These are phyloP conservation scores for Sordariomycetes sp. DNA, from an alignment of 2,329 filamentous ascomycete genomes.

Conservation along the genomic window DNA sequence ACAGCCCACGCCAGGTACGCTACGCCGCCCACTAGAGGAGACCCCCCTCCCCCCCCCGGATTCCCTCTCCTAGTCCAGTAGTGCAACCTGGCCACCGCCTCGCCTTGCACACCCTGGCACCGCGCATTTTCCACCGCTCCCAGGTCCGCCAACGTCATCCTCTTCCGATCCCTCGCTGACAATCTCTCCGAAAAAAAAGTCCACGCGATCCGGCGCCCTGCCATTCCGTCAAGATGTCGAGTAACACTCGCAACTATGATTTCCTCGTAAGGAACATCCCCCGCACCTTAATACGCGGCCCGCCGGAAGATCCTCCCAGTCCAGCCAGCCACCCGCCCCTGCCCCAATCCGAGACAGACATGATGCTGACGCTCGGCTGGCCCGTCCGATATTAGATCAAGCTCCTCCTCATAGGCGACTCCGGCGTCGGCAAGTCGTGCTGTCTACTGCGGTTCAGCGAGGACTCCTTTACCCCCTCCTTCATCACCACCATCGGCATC, in stretches of 20 bases:
- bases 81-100: background rate
- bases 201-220: background rate
- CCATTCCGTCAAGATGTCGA: conserved; percentile 55
- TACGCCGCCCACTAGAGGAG: background rate
- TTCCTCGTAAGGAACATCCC: conserved; percentile 69
- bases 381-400: conserved; percentile 65
- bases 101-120: background rate
- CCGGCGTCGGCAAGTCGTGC: conserved; percentile 93
- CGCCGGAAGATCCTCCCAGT: conserved; percentile 10
- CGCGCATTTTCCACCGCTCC: background rate
- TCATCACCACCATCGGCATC: conserved; percentile 98
- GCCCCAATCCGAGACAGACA: conserved; percentile 4
- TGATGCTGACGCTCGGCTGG: background rate
- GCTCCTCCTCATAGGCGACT: conserved; percentile 91
- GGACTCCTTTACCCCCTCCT: conserved; percentile 93
- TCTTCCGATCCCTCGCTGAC: background rate
- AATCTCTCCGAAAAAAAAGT: background rate
- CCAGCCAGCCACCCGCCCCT: conserved; percentile 9
- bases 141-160: background rate
- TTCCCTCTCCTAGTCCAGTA: background rate
- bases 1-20: background rate
- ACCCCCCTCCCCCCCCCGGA: too few relatives aligned
- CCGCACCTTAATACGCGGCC: conserved; percentile 7
- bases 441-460: conserved; percentile 93
- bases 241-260: conserved; percentile 89